Base-by-base conservation (phyloP, 345 rosid species). In the Streptanthus diversifolius region DNA sequence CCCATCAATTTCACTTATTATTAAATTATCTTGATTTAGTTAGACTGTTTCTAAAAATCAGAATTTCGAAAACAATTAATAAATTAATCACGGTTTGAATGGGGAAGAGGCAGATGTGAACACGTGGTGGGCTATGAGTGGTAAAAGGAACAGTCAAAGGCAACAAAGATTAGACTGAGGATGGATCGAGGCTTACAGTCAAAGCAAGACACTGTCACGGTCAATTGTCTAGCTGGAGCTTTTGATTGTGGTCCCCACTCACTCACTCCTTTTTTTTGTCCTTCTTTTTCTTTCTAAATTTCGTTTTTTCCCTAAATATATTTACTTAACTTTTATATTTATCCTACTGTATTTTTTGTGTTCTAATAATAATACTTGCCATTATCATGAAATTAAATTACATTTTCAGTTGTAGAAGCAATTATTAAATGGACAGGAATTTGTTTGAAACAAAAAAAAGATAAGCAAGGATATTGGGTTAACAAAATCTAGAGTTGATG, bases 121-220 rank as follows among this genome's bases (percentile, higher is more conserved):
- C 80, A 63, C 71, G 80, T 76, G 75, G 18, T 11, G 13, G 7
- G 15, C 0, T 63, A 21, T 22, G 61, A 70, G 9, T 76, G 75
- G 73, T 48, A 3, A 17, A n/a, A 68, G 32, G 51, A 54, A 68
- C 74, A 75, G 79, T 68, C 79, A 62, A 76, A 68, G 73, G 37
- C 63, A 63, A 71, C 63, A 41, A 71, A 63, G 47, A 72, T 52
- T 61, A 62, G 69, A 63, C 47, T 58, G 61, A 47, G 65, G 59
- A 68, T 54, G 44, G 71, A 75, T 68, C 51, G 63, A 60, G 64
- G 64, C 69, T 61, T 75, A 52, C 55, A 68, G 79, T 75, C 79
- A 75, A 76, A 76, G 75, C 74, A 76, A 69, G 53, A 70, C 71
- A 76, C 75, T 76, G 75, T 76, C 79, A 62, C 64, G 79, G 79